Conservation (phyloP, 345 rosid species). For the Linum usitatissimum region DNA sequence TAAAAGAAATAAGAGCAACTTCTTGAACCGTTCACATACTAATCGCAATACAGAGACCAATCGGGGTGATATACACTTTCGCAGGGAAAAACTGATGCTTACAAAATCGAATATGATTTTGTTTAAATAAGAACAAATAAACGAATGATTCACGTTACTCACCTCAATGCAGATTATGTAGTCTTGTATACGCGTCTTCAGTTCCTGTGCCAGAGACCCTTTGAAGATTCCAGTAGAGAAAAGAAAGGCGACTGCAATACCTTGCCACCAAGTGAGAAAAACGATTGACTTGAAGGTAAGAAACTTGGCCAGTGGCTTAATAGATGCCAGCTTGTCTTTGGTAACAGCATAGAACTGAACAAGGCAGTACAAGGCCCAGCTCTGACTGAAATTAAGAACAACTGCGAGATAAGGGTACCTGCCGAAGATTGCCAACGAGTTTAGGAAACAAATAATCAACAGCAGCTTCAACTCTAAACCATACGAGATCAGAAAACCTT, state of each 20-base stretch:
- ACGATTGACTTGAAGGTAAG: conserved; percentile 90
- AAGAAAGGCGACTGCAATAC: conserved; percentile 83
- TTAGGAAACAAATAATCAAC: neutral
- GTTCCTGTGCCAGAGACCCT: conserved; percentile 79
- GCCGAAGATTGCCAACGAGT: conserved; percentile 18
- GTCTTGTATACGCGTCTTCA: conserved; percentile 85
- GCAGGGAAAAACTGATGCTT: neutral
- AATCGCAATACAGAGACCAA: too few relatives aligned
- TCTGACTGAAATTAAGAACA: conserved; percentile 94
- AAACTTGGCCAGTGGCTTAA: conserved; percentile 92
- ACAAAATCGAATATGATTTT: neutral
- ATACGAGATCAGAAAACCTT: neutral
- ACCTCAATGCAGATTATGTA: conserved; percentile 98
- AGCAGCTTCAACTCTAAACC: neutral
- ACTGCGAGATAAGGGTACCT: conserved; percentile 96
- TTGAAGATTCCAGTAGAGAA: conserved; percentile 76
- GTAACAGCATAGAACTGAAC: conserved; percentile 84
- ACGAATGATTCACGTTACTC: conserved; percentile 8
- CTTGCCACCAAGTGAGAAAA: conserved; percentile 99
- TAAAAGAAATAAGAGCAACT: neutral
- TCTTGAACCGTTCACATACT: conserved; percentile 4
- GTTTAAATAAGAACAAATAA: neutral
- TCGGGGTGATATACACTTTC: neutral
- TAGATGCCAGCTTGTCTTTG: conserved; percentile 79
- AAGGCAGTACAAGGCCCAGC: conserved; percentile 95